Evolutionary conservation across 306 rosid species (phyloP), one percentile per base, ranked within the genome.

Genomic region (Vigna angularis): DNA sequence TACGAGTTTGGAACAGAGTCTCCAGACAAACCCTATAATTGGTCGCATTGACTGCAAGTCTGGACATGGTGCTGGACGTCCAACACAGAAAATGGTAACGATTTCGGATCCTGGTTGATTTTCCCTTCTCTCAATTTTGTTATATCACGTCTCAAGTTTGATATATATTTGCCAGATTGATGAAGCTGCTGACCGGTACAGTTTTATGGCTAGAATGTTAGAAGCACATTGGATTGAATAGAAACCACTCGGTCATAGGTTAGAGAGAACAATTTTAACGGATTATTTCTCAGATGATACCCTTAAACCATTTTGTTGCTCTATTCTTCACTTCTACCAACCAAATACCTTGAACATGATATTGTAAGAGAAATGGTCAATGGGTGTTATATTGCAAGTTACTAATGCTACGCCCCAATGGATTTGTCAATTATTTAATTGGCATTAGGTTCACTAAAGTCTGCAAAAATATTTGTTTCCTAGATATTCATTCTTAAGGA

Each of bases 1-100:
- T 82, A 85, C 82, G 55, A 89, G 98, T 84, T 73, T 92, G 80
- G 97, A 91, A 87, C 85, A 83, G 24, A 92, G 93, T 76, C 98
- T 92, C 18, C 98, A 95, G 79, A 87, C 91, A 22, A 95, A 92
- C 83, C 97, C 98, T 8, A 88, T 95, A 53, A 84, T 95, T 77
- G 98, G 98, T 53, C 98, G 98, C 83, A 91, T 92, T 48, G 98
- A 92, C 78, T 88, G 98, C 68, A 95, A 95, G 85, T 84, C 98
- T 6, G 99, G 88, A 26, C 88, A 85, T 32, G 88, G 88, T 52
- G 94, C 88, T 5, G 98, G 98, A 47, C 97, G 93, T 50, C 97
- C 99, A 45, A 95, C 98, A 16, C 87, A 95, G 82, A 95, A 95
- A 91, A 42, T 85, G 97, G 98, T 89, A 75, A 82, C 22, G 59